phyloP scores from a whole-genome alignment of 768 basidiomycete genomes.

The Calocybe indica region DNA sequence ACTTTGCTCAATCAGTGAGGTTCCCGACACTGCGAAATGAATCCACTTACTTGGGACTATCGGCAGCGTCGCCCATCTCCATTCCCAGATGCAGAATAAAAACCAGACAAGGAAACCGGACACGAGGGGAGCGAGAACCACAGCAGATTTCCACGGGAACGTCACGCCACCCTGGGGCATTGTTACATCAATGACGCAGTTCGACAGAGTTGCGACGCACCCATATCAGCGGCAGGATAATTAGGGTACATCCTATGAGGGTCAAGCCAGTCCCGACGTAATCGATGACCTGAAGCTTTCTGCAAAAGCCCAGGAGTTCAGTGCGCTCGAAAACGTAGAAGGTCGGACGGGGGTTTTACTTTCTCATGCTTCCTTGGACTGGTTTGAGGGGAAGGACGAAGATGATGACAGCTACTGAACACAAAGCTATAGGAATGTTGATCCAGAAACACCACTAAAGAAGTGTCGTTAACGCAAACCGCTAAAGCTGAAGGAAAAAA shows the following conservation, averaged over 20 bases:
- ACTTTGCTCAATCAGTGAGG: constrained; percentile 29
- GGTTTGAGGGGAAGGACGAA: constrained; percentile 66
- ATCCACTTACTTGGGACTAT: constrained; percentile 59
- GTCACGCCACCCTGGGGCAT: constrained; percentile 55
- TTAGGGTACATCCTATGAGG: constrained; percentile 51
- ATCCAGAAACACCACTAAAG: constrained; percentile 73
- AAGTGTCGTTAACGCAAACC: background rate
- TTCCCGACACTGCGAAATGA: too few relatives aligned
- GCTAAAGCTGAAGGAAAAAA: background rate
- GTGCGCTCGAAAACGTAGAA: background rate
- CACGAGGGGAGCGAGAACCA: constrained; percentile 54
- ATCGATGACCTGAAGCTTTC: constrained; percentile 62
- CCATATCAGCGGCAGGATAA: constrained; percentile 73
- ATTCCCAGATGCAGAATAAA: constrained; percentile 68
- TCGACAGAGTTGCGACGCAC: constrained; percentile 23
- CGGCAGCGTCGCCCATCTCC: constrained; percentile 62
- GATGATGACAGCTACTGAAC: constrained; percentile 48
- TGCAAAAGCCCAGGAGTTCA: constrained; percentile 11
- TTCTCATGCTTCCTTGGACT: constrained; percentile 53
- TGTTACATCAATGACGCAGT: background rate
- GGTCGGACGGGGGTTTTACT: constrained; percentile 19
- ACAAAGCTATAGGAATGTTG: constrained; percentile 52
- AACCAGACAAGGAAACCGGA: constrained; percentile 47
- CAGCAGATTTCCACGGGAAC: constrained; percentile 65
- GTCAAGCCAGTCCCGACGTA: constrained; percentile 56